These are phyloP conservation scores for Pyrenula aspistea DNA, from an alignment of 495 filamentous ascomycete genomes.

Conservation along the genomic window DNA sequence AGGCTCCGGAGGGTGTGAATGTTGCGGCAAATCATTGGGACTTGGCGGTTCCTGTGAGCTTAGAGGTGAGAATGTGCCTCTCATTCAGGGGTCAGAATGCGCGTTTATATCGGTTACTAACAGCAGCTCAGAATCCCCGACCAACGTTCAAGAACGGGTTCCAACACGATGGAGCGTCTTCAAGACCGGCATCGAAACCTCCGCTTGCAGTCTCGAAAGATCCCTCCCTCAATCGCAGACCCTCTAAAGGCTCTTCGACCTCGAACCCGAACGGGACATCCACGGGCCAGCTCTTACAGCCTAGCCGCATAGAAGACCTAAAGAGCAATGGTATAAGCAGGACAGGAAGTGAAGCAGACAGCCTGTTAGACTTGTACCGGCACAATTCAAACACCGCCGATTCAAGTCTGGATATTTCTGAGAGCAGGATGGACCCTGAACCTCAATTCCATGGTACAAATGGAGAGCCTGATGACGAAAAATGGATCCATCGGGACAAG, in stretches of 20 bases:
- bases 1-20: conserved; percentile 22
- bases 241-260: not conserved
- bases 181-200: not conserved
- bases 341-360: conserved; percentile 43
- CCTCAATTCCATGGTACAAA: not conserved
- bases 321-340: conserved; percentile 35
- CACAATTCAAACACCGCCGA: conserved; percentile 21
- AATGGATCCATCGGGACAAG: conserved; percentile 96
- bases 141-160: not conserved
- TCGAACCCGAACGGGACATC: not conserved
- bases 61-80: conserved; percentile 21
- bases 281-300: conserved; percentile 11
- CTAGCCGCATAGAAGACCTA: conserved; percentile 5
- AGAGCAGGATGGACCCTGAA: conserved; percentile 9
- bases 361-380: conserved; percentile 39
- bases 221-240: not conserved
- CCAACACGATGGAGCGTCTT: not conserved
- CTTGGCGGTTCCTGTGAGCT: conserved; percentile 29
- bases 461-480: conserved; percentile 26
- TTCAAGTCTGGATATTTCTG: conserved; percentile 11
- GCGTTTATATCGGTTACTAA: not conserved
- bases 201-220: not conserved
- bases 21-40: conserved; percentile 27
- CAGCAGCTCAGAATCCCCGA: not conserved
- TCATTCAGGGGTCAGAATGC: not conserved